Conservation (phyloP, 768 basidiomycete species). For the Lepiota venenata region DNA sequence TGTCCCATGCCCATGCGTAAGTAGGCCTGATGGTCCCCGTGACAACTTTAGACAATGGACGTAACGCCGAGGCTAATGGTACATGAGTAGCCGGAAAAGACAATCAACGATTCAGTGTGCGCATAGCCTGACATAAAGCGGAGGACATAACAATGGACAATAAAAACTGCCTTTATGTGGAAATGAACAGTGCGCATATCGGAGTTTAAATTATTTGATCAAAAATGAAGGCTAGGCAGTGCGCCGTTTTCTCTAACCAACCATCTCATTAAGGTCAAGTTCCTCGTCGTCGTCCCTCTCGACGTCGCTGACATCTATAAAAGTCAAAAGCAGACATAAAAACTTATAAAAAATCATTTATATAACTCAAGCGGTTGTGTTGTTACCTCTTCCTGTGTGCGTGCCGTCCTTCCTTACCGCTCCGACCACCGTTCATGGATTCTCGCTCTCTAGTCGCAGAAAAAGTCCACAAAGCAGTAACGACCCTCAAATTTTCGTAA, state of each 20-base stretch:
- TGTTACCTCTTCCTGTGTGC: slow-evolving; percentile 66
- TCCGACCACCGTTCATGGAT: slow-evolving; percentile 16
- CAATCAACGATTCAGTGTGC: no score
- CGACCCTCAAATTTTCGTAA: slow-evolving; percentile 58
- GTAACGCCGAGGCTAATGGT: no score
- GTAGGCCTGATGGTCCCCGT: no score
- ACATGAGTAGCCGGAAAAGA: no score
- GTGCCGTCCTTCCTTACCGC: slow-evolving; percentile 23
- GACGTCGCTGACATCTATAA: slow-evolving; percentile 18
- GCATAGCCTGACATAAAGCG: no score
- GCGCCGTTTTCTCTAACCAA: slow-evolving; percentile 47
- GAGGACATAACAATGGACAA: not conserved
- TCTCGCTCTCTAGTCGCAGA: slow-evolving; percentile 45
- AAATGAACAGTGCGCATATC: slow-evolving; percentile 35
- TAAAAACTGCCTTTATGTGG: slow-evolving; percentile 2
- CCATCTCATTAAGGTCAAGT: slow-evolving; percentile 65
- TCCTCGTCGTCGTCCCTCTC: slow-evolving; percentile 17
- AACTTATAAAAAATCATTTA: slow-evolving; percentile 63
- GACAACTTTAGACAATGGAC: no score
- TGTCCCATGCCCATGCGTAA: no score
- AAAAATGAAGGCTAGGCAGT: slow-evolving; percentile 25
- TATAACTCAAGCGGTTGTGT: slow-evolving; percentile 73
- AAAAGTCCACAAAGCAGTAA: slow-evolving; percentile 93
- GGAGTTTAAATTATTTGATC: slow-evolving; percentile 40
- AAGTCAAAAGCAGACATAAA: slow-evolving; percentile 66